Base-by-base conservation (phyloP, 371 early-diverging fungal species). In the Chytridium lagenaria region DNA sequence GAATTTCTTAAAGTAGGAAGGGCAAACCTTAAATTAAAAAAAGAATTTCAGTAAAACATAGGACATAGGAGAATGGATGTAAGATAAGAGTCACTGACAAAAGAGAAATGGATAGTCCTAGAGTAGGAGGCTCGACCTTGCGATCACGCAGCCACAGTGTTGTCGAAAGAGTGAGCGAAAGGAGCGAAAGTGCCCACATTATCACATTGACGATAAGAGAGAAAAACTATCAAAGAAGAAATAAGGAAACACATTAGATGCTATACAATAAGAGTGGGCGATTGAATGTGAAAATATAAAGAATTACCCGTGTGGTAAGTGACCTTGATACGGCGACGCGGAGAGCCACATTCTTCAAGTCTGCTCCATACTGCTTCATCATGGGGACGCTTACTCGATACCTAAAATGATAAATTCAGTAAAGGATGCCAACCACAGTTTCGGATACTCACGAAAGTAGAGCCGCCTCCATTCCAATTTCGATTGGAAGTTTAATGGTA, bases 151-250 rank as follows among this genome's bases (percentile, higher is more conserved):
- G 76, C 69, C 82, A 71, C 7, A 84, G 74, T 0, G 83, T 70
- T 37, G 80, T 72, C 26, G 81, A 75, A 0, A 84, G 36, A 0
- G 82, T 80, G 28, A 85, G 71, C n/a, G 81, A 64, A 51, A 79
- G 75, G 22, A 81, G 76, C 50, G 83, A 77, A 3, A 85, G 72
- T n/a, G 68, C 61, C 86, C 86, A 85, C 84, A 83, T 84, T 30
- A 83, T 77, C 69, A 80, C 2, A 12, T 39, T 66, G 26, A 66
- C 39, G 5, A 37, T 10, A 2, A 66, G 2, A 39, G 67, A 37
- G 26, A 66, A 66, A 10, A 66, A 26, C 55, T 52, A 52, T 44
- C 7, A 44, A 44, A 12, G 44, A 7, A 19, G 44, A 19, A 44
- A 12, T 44, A 44, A 44, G 7, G 44, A 19, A 44, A 7, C 44